Conservation (phyloP, 1,139 yeast genomes). For the Yamadazyma friedrichii region DNA sequence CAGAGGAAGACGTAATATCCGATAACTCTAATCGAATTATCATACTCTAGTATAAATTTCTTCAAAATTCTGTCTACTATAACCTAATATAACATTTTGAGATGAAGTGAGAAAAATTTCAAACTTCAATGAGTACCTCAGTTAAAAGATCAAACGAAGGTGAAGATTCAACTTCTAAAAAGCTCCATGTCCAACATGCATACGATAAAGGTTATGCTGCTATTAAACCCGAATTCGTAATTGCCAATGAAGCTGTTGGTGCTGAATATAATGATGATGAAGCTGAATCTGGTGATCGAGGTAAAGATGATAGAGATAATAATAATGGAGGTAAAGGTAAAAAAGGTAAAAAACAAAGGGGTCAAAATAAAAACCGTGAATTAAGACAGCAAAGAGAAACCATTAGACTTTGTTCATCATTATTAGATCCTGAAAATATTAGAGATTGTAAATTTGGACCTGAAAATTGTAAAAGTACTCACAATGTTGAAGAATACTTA, state of each 20-base stretch:
- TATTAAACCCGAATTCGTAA: slow-evolving; percentile 61
- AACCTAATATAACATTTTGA: no score
- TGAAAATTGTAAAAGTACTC: slow-evolving; percentile 73
- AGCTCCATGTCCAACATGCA: slow-evolving; percentile 17
- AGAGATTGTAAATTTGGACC: slow-evolving; percentile 65
- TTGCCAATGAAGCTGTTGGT: slow-evolving; percentile 21
- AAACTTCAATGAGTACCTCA: slow-evolving; percentile 6
- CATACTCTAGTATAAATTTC: no score
- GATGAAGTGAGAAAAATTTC: no score
- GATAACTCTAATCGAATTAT: no score
- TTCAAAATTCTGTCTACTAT: no score
- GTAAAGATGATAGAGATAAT: slow-evolving; percentile 24
- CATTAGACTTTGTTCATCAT: slow-evolving; percentile 64
- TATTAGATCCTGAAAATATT: slow-evolving; percentile 49
- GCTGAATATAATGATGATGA: slow-evolving; percentile 52
- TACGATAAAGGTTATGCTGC: slow-evolving; percentile 58
- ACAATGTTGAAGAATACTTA: slow-evolving; percentile 67
- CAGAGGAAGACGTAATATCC: no score
- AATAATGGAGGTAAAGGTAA: slow-evolving; percentile 18
- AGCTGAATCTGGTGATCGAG: slow-evolving; percentile 47
- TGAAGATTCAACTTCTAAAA: slow-evolving; percentile 21
- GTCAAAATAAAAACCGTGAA: slow-evolving; percentile 89
- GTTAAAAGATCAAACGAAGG: slow-evolving; percentile 22
- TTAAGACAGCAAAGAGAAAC: slow-evolving; percentile 68
- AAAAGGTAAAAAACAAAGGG: slow-evolving; percentile 51